A percentile compares a stretch with the other conserved stretches of the same genome.
These are phyloP conservation scores for Penstemon davidsonii DNA, from an alignment of 257 asterid genomes.

Conservation along the genomic window DNA sequence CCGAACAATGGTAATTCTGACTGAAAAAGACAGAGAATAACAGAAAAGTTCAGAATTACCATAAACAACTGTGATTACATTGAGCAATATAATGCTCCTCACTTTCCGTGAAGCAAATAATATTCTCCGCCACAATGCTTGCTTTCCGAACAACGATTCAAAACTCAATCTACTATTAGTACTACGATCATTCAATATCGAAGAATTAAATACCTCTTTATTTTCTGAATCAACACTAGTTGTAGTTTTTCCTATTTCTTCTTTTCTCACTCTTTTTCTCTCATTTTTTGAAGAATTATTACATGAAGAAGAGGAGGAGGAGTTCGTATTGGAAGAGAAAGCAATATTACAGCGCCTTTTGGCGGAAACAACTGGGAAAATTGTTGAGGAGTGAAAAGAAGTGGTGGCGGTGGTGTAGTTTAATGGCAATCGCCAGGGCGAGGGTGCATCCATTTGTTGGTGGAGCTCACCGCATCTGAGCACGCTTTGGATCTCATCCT, in stretches of 20 bases:
- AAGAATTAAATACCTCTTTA: conserved; percentile 17
- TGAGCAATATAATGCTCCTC: conserved; percentile 69
- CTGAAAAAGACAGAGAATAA: neutral
- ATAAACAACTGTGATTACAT: conserved; percentile 58
- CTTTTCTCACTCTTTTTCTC: conserved; percentile 26
- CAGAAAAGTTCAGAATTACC: conserved; percentile 39
- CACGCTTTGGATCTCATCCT: conserved; percentile 18
- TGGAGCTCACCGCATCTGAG: conserved; percentile 33
- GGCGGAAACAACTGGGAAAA: conserved; percentile 26
- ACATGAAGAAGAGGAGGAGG: conserved; percentile 33
- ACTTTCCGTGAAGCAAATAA: conserved; percentile 55
- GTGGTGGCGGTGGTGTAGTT: conserved; percentile 32
- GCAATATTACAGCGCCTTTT: conserved; percentile 30
- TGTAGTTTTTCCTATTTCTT: conserved; percentile 15
- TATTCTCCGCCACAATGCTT: conserved; percentile 52
- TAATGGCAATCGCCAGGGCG: conserved; percentile 38
- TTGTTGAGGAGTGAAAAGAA: conserved; percentile 26
- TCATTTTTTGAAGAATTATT: conserved; percentile 20
- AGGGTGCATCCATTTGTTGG: conserved; percentile 53
- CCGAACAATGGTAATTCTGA: neutral
- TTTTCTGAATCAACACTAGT: conserved; percentile 24
- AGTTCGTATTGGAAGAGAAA: conserved; percentile 26
- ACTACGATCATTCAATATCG: conserved; percentile 4
- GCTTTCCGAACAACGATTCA: conserved; percentile 42
- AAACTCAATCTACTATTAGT: conserved; percentile 29